phyloP scores from a whole-genome alignment of 148 eudicot species.

The Nepenthes gracilis region DNA sequence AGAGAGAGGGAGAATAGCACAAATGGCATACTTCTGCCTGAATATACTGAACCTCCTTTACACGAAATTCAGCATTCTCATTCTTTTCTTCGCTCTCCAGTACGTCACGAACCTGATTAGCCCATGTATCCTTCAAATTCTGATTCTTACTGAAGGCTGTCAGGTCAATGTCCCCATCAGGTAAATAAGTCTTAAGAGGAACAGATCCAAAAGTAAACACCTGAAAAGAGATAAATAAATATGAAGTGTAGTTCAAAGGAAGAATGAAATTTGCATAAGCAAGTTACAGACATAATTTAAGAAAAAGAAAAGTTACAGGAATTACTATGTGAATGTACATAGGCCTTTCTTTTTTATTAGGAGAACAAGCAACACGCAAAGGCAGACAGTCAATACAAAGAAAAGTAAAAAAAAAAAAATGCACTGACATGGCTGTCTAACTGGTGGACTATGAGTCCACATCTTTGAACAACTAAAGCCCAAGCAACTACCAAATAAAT shows the following conservation, averaged over 20 bases:
- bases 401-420: too few species aligned
- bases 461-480: too few species aligned
- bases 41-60: slow-evolving; percentile 92
- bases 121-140: slow-evolving; percentile 70
- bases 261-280: not conserved
- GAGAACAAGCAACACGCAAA: too few species aligned
- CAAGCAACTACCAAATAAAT: too few species aligned
- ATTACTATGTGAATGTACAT: too few species aligned
- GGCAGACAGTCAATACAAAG: too few species aligned
- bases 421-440: too few species aligned
- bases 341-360: too few species aligned
- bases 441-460: too few species aligned
- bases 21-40: slow-evolving; percentile 69
- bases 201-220: slow-evolving; percentile 96
- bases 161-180: slow-evolving; percentile 95
- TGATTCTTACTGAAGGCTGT: slow-evolving; percentile 57
- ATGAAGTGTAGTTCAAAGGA: not conserved
- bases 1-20: too few species aligned
- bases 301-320: too few species aligned
- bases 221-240: slow-evolving; percentile 15
- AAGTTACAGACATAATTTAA: not conserved
- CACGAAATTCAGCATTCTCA: slow-evolving; percentile 83
- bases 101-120: slow-evolving; percentile 64
- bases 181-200: slow-evolving; percentile 88
- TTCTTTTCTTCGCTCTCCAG: slow-evolving; percentile 71